phyloP scores from a whole-genome alignment of 2,329 filamentous ascomycete genomes.

The Aspergillus ibericus region DNA sequence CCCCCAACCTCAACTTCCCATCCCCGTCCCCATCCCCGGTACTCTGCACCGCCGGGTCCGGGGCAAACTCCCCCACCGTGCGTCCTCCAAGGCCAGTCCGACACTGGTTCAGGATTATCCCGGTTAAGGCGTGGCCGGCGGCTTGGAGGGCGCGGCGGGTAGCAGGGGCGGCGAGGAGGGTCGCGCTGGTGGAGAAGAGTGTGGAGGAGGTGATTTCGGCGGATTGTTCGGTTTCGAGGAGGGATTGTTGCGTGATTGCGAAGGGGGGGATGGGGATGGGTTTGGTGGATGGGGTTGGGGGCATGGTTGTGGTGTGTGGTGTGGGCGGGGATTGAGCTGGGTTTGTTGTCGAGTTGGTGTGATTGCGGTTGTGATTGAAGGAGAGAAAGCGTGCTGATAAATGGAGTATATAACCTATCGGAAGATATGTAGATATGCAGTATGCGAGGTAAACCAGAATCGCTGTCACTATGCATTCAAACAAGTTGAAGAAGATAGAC shows the following conservation, averaged over 20 bases:
- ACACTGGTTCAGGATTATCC: slow-evolving; percentile 68
- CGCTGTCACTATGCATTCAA: too few relatives aligned
- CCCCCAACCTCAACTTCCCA: slow-evolving; percentile 41
- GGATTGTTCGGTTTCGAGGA: slow-evolving; percentile 46
- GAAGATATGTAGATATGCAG: background rate
- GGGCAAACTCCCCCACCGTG: slow-evolving; percentile 75
- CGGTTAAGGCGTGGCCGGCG: slow-evolving; percentile 42
- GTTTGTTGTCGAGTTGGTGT: too few relatives aligned
- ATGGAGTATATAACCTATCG: too few relatives aligned
- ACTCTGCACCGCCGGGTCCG: slow-evolving; percentile 63
- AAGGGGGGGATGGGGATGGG: slow-evolving; percentile 41
- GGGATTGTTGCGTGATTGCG: slow-evolving; percentile 43
- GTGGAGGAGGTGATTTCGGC: slow-evolving; percentile 46
- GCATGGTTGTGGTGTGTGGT: background rate
- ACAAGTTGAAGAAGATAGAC: too few relatives aligned
- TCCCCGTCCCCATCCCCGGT: slow-evolving; percentile 43
- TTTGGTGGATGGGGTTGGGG: too few relatives aligned
- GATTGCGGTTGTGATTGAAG: too few relatives aligned
- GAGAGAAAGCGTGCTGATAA: too few relatives aligned
- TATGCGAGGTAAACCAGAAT: too few relatives aligned
- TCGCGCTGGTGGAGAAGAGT: slow-evolving; percentile 36
- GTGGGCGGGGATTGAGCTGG: too few relatives aligned
- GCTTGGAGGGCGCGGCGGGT: slow-evolving; percentile 46
- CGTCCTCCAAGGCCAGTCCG: slow-evolving; percentile 91
- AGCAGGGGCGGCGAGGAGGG: slow-evolving; percentile 42